Evolutionary conservation across 1,284 basidiomycete species (phyloP), one percentile per base, ranked within the genome.

Genomic region (Ceratobasidium sp.): DNA sequence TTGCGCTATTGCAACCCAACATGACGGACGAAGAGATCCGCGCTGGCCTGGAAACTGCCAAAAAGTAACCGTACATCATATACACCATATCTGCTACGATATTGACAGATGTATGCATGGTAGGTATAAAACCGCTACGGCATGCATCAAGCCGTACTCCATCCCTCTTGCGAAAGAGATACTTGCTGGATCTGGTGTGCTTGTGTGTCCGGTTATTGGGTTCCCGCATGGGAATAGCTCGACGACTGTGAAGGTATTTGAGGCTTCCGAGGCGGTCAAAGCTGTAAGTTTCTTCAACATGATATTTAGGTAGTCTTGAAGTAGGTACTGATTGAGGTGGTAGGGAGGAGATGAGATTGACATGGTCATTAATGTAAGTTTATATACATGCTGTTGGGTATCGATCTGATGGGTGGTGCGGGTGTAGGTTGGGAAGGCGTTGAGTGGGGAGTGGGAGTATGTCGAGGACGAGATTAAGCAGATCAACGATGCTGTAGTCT

Each of bases 221-320:
- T 77, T 77, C 70, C 77, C 77, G 1, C 75, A 76, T 28, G 77
- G 77, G 38, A 77, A 76, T 58, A 75, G 74, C 21, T 75, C 77
- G 21, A 77, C 76, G 18, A 70, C 18, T 21, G 55, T 72, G 35
- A 76, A 76, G 52, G 75, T 74, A 16, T 73, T 66, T 32, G 75
- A 76, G 49, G 75, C 75, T 5, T 58, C 38, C 8, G 73, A 74
- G 57, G 73, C 73, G 4, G 71, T 76, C 16, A 69, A 76, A 35
- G 67, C 70, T 16, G 67, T 70, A 32, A 50, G 67, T 61, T 21
- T 46, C 21, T n/a, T n/a, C n/a, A n/a, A n/a, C n/a, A n/a, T n/a
- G n/a, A n/a, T n/a, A n/a, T n/a, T n/a, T 23, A 18, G 50, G 43
- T 46, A 38, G 32, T 18, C 23, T 41, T 14, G 44, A 47, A 30